Evolutionary conservation across 768 basidiomycete genomes (phyloP), one percentile per base, ranked within the genome.

Genomic region (Panellus pusillus): DNA sequence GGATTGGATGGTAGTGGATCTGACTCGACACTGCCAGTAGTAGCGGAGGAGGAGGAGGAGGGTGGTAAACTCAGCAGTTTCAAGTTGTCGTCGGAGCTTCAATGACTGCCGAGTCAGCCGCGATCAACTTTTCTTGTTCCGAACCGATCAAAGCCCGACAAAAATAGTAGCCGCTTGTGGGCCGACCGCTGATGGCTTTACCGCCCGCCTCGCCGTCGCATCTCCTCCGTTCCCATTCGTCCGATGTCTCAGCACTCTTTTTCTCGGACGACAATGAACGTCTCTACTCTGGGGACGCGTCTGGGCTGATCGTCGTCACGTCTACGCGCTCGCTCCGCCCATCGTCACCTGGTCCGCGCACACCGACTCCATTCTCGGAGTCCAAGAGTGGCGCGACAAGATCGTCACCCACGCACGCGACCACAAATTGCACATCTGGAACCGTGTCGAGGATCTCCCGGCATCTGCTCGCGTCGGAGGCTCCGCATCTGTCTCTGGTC

Each of bases 321-420:
- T 89, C 91, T 39, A 85, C 93, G 2, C 75, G 81, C 24, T 82
- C 84, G 1, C 75, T 94, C 15, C 82, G 96, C n/a, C 91, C 0
- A 72, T 91, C 15, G 72, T 82, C 1, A 72, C 78, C 15, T 97
- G 94, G 93, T 74, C 75, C 44, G 85, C 94, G 2, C 95, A 98
- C 69, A 73, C 77, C 1, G 87, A 88, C 29, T 81, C 87, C 5
- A 68, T 98, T 14, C 75, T 97, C 9, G 89, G 88, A 1, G 67
- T 96, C 13, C 79, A 90, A 63, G 94, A 94, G 70, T 89, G 84
- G 81, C 77, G 74, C 7, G 67, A 73, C 0, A 66, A 65, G 17
- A 68, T 95, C 56, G 74, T 98, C 63, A 96, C 92, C 13, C 91
- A 94, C 60, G 89, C 83, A 14, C 75, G 93, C 44, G 93, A 96